Evolutionary conservation across 2,329 filamentous ascomycete genomes (phyloP), one percentile per base, ranked within the genome.

Genomic region (Paracoccidioides lutzii): DNA sequence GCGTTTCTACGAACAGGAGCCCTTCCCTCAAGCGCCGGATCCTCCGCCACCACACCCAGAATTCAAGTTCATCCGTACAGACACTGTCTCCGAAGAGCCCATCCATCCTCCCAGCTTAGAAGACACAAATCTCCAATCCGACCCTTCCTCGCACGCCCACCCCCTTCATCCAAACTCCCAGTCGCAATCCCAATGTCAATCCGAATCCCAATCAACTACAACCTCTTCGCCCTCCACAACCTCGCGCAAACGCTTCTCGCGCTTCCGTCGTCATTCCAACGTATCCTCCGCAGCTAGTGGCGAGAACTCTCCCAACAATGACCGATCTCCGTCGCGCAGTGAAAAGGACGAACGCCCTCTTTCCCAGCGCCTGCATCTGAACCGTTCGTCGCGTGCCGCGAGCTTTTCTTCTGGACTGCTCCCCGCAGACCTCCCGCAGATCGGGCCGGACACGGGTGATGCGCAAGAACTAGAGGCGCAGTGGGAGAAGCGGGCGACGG

Each of bases 401-500:
- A 75, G 70, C 46, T 76, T 75, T 58, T 81, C 78, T 59, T 89
- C 88, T 58, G 80, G 83, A 30, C 85, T 88, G 69, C 80, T 97
- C 41, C 91, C 93, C 1, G 71, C 79, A 54, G 80, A 95, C 71
- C 78, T 97, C 53, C 90, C 90, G 28, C 84, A 84, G 59, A 88
- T 95, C 56, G 68, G 73, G 61, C 68, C 75, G 64, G 69, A 73
- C 60, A 67, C 73, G 56, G 75, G 74, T 38, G 74, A 76, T 62
- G 72, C 69, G 57, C 73, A 77, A 60, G 77, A 79, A 32, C 73
- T 76, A 53, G 87, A 94, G 75, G 81, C 82, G 57, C 80, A 86
- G 72, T 98, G 93, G 93, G 93, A 97, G 77, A 85, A 87, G 74
- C 80, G 91, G 58, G 93, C 93, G 33, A 96, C 90, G n/a, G 81